Evolutionary conservation across 169 alveolate genomes (phyloP).

Genomic region (Sarcocystis neurona): DNA sequence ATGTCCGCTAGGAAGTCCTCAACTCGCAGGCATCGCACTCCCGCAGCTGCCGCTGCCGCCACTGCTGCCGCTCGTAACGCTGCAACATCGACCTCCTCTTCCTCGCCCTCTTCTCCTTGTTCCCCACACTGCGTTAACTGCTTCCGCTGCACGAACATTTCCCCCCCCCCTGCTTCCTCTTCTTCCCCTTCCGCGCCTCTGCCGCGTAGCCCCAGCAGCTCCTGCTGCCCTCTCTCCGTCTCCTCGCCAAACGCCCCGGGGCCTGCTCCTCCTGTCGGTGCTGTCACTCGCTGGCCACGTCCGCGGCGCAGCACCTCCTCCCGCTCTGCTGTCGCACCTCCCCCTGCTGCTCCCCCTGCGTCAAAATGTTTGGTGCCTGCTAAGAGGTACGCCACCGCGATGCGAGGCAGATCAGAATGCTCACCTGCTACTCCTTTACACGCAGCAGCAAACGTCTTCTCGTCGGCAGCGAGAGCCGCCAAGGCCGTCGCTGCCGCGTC

Average conservation of each 20-base stretch:
- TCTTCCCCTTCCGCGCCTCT: neutral
- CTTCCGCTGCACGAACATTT: neutral
- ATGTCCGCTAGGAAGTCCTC: slow-evolving; percentile 7
- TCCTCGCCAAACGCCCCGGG: neutral
- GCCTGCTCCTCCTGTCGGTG: neutral
- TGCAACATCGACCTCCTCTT: neutral
- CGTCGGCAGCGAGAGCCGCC: neutral
- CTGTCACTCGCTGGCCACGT: neutral
- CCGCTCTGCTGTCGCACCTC: no score
- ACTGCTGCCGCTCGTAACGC: neutral
- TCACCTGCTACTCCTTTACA: no score
- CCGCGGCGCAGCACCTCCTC: neutral
- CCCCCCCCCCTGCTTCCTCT: neutral
- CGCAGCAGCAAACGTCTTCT: neutral
- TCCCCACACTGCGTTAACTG: neutral
- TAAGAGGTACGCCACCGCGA: neutral
- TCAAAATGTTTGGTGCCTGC: no score
- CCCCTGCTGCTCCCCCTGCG: no score
- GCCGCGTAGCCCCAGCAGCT: neutral
- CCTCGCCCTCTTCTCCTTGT: neutral
- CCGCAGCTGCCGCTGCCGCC: neutral
- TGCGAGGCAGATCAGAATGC: neutral
- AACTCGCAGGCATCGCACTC: slow-evolving; percentile 1
- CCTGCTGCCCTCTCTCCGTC: neutral
- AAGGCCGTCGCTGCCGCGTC: neutral